Percentiles rank a stretch among this genome's conserved stretches.
phyloP scores from a whole-genome alignment of 306 rosid species.

The Bauhinia variegata region DNA sequence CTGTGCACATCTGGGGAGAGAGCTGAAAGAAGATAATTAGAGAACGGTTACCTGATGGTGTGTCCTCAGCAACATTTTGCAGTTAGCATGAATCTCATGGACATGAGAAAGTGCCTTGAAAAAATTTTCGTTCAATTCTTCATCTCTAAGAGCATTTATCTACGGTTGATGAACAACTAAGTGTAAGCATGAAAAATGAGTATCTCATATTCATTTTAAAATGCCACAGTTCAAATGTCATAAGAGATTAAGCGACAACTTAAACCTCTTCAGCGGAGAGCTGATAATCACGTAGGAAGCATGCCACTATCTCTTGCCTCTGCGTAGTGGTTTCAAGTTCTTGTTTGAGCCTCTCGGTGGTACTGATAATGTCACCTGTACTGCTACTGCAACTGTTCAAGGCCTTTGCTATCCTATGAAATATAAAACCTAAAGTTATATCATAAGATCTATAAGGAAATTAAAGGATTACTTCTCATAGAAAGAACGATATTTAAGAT shows the following conservation, averaged over 20 bases:
- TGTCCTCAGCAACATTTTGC: constrained; percentile 88
- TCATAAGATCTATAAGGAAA: too few relatives aligned
- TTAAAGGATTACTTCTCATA: too few relatives aligned
- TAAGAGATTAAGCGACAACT: too few relatives aligned
- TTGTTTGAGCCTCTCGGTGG: constrained; percentile 92
- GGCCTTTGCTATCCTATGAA: constrained; percentile 64
- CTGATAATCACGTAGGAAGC: constrained; percentile 95
- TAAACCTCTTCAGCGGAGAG: constrained; percentile 64
- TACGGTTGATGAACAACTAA: background rate
- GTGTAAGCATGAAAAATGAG: too few relatives aligned
- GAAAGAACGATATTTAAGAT: too few relatives aligned
- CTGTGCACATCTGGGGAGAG: too few relatives aligned
- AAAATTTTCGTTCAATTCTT: constrained; percentile 71
- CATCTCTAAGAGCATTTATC: constrained; percentile 90
- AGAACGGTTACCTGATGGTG: constrained; percentile 55
- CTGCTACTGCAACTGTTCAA: constrained; percentile 74
- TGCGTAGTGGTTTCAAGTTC: constrained; percentile 54
- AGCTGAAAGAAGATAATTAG: too few relatives aligned
- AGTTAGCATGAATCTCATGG: constrained; percentile 93
- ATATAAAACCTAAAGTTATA: too few relatives aligned
- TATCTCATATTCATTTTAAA: too few relatives aligned
- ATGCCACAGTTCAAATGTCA: too few relatives aligned
- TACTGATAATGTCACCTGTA: constrained; percentile 83
- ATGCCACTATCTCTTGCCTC: constrained; percentile 82
- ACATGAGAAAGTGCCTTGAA: constrained; percentile 96